Conservation (phyloP, 1,284 basidiomycete genomes). For the Pseudozyma hubeiensis region DNA sequence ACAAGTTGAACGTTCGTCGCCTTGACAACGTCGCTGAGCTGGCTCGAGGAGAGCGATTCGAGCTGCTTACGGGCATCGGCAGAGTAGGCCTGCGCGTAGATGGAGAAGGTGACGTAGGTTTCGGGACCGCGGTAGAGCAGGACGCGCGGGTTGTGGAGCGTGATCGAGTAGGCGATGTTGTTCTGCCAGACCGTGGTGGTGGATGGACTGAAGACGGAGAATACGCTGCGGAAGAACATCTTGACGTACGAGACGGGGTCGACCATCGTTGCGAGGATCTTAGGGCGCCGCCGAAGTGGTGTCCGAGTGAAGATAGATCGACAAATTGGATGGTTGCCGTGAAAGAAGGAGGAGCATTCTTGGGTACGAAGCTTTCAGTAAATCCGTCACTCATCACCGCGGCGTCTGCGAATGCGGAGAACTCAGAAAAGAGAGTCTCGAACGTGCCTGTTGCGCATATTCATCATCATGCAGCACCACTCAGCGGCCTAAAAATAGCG, state of each 20-base stretch:
- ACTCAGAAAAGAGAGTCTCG: not conserved
- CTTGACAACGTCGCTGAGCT: conserved; percentile 23
- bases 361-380: no score
- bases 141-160: conserved; percentile 50
- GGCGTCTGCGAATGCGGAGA: no score
- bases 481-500: not conserved
- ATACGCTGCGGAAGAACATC: conserved; percentile 45
- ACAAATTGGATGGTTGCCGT: no score
- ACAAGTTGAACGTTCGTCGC: conserved; percentile 48
- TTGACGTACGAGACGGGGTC: conserved; percentile 41
- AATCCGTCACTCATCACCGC: no score
- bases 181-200: conserved; percentile 48
- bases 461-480: conserved; percentile 3
- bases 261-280: conserved; percentile 28
- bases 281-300: no score
- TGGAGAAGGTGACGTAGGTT: conserved; percentile 55
- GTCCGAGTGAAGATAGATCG: no score
- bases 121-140: conserved; percentile 56
- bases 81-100: conserved; percentile 46
- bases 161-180: conserved; percentile 48
- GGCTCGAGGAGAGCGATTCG: conserved; percentile 15
- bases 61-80: conserved; percentile 42
- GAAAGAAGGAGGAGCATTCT: no score
- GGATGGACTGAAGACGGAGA: conserved; percentile 41
- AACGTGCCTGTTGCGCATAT: no score